A percentile compares a stretch with the other conserved stretches of the same genome.
Evolutionary conservation across 1,139 yeast species (phyloP).

Genomic region (Taiozyma sp.): DNA sequence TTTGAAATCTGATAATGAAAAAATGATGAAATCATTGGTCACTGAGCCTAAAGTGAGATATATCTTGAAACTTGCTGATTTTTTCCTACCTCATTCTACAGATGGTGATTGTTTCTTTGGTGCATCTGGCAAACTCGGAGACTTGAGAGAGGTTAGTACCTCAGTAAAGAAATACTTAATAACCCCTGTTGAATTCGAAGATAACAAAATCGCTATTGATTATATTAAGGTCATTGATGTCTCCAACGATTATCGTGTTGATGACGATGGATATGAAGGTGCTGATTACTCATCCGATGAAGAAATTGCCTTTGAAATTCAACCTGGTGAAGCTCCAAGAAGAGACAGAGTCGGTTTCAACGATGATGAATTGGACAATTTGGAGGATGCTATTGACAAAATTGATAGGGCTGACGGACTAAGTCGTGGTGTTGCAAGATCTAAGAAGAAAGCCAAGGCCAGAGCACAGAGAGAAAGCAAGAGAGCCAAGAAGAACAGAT

Average conservation of each 20-base stretch:
- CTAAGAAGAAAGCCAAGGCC: slow-evolving; percentile 5
- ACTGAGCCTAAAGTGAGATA: slow-evolving; percentile 28
- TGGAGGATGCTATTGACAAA: slow-evolving; percentile 14
- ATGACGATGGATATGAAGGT: slow-evolving; percentile 5
- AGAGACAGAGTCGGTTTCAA: slow-evolving; percentile 17
- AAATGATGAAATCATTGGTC: slow-evolving; percentile 15
- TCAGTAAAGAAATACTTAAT: slow-evolving; percentile 28
- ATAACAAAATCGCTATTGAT: slow-evolving; percentile 21
- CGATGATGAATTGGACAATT: slow-evolving; percentile 21
- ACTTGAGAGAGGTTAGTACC: slow-evolving; percentile 21
- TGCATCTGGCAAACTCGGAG: slow-evolving; percentile 16
- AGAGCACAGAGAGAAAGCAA: slow-evolving; percentile 3
- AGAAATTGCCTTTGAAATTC: slow-evolving; percentile 12
- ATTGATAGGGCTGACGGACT: slow-evolving; percentile 5
- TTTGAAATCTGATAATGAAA: slow-evolving; percentile 4
- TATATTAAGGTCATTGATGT: slow-evolving; percentile 8
- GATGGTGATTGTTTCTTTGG: slow-evolving; percentile 19
- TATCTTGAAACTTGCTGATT: slow-evolving; percentile 28
- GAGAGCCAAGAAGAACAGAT: slow-evolving; percentile 3
- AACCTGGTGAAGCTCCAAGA: slow-evolving; percentile 8
- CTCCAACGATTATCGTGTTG: slow-evolving; percentile 8
- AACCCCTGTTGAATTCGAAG: slow-evolving; percentile 24
- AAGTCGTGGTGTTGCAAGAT: slow-evolving; percentile 13
- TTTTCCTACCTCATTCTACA: slow-evolving; percentile 18
- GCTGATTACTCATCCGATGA: slow-evolving; percentile 17